phyloP scores from a whole-genome alignment of 1,139 yeast species.

The Suhomyces bribrorum region DNA sequence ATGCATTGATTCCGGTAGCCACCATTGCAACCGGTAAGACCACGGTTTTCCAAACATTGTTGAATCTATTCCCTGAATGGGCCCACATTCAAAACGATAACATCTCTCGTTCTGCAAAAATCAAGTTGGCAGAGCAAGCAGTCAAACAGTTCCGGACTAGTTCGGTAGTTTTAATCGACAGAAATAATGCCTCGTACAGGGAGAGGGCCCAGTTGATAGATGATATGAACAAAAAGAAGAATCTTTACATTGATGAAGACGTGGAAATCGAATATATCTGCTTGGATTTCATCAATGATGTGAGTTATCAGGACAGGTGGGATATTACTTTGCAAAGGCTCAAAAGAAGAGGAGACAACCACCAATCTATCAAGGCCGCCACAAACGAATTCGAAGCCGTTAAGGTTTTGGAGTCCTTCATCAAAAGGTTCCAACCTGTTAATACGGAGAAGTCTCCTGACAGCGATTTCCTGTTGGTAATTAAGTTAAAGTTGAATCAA shows the following conservation, averaged over 20 bases:
- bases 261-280: constrained; percentile 55
- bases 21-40: constrained; percentile 97
- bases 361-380: constrained; percentile 72
- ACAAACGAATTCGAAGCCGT: constrained; percentile 48
- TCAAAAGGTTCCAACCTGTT: constrained; percentile 67
- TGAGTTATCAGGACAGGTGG: constrained; percentile 38
- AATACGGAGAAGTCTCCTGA: constrained; percentile 57
- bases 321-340: constrained; percentile 62
- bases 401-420: constrained; percentile 71
- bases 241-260: constrained; percentile 34
- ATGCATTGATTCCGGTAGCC: constrained; percentile 77
- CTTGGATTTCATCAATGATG: constrained; percentile 60
- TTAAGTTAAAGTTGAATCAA: constrained; percentile 36
- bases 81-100: constrained; percentile 87
- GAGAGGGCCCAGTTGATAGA: constrained; percentile 71
- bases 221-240: constrained; percentile 46
- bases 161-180: constrained; percentile 69
- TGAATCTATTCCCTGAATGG: constrained; percentile 60
- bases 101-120: constrained; percentile 50
- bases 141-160: constrained; percentile 29
- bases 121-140: constrained; percentile 54
- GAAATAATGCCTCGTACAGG: constrained; percentile 73
- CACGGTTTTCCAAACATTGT: constrained; percentile 67
- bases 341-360: constrained; percentile 76
- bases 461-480: constrained; percentile 59